These are phyloP conservation scores for Backusella parvicylindrica DNA, from an alignment of 192 early-diverging fungal species.

Conservation along the genomic window DNA sequence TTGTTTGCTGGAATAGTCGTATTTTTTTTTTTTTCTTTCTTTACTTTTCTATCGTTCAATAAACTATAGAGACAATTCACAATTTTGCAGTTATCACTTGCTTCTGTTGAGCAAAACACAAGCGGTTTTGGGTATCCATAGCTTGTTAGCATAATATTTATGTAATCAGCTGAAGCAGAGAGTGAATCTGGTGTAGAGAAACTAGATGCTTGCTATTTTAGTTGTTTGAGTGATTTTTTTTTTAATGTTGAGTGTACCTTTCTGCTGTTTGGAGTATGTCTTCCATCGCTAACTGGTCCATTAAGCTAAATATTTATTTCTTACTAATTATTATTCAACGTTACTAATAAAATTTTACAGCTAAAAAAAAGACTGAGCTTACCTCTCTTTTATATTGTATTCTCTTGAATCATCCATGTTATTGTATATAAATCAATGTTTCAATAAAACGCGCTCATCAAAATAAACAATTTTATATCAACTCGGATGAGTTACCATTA, in stretches of 20 bases:
- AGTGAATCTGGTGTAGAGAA: conserved; percentile 19
- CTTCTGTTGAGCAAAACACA: conserved; percentile 21
- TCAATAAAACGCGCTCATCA: not conserved
- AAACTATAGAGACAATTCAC: conserved; percentile 31
- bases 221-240: not conserved
- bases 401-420: not conserved
- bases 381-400: not conserved
- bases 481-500: not conserved
- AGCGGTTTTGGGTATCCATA: conserved; percentile 37
- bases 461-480: not conserved
- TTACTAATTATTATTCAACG: conserved; percentile 1
- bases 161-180: conserved; percentile 22
- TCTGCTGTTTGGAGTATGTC: not conserved
- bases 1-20: not conserved
- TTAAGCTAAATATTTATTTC: not conserved
- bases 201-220: not conserved
- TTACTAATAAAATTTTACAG: not conserved
- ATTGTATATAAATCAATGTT: not conserved
- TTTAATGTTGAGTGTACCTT: not conserved
- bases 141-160: conserved; percentile 33
- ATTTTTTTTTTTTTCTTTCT: not conserved
- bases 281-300: not conserved
- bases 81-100: conserved; percentile 25
- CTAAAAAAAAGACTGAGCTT: not conserved
- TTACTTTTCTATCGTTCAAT: conserved; percentile 30